phyloP scores from a whole-genome alignment of 441 rosid species.

The Euphorbia corollata region DNA sequence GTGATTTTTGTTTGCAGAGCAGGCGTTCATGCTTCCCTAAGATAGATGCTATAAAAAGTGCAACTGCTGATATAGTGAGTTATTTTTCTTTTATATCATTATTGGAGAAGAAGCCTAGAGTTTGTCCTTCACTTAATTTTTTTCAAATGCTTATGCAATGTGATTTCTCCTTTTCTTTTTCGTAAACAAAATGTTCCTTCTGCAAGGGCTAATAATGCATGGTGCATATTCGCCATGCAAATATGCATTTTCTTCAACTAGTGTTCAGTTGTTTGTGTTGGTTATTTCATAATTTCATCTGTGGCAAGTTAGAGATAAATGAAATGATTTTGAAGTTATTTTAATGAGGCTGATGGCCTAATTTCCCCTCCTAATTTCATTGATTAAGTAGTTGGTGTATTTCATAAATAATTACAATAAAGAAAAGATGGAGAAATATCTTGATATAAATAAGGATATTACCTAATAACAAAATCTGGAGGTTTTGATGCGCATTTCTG shows the following conservation, averaged over 20 bases:
- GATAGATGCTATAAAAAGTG: slow-evolving; percentile 78
- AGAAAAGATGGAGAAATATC: background rate
- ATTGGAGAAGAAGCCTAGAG: background rate
- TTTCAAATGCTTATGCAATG: background rate
- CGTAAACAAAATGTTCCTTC: background rate
- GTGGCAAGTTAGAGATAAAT: background rate
- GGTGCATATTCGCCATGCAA: background rate
- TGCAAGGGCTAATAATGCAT: background rate
- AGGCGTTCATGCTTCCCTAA: slow-evolving; percentile 77
- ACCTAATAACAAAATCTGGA: background rate
- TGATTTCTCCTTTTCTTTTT: slow-evolving; percentile 5
- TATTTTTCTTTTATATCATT: background rate
- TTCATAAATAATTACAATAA: background rate
- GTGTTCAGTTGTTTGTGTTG: background rate
- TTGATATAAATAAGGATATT: slow-evolving; percentile 1
- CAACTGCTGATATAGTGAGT: slow-evolving; percentile 90
- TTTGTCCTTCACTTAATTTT: background rate
- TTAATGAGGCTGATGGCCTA: background rate
- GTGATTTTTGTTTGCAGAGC: slow-evolving; percentile 44
- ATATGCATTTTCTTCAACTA: background rate
- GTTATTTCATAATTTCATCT: background rate
- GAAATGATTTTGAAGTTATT: background rate
- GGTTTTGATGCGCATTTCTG: background rate
- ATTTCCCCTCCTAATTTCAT: background rate
- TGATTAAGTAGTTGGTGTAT: background rate